Base-by-base conservation (phyloP, 2,329 filamentous ascomycete genomes). In the Aspergillus sp. region DNA sequence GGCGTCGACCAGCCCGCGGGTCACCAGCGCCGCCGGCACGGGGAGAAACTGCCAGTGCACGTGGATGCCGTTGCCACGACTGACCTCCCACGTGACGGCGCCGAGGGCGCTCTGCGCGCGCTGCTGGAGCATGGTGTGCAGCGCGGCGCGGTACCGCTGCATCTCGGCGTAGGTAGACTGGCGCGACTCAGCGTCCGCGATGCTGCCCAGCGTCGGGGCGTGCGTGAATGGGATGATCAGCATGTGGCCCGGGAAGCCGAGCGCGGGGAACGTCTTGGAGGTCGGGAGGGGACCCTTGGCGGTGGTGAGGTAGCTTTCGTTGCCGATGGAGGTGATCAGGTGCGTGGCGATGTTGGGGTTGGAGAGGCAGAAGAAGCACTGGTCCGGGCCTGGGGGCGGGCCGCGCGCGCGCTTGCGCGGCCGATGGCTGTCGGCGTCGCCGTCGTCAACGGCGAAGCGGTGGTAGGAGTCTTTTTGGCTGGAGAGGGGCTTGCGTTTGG, bases 301-400 rank as follows among this genome's bases (percentile, higher is more conserved):
- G 20, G 88, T 94, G 23, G 94, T 96, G 50, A 97, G 75, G 70
- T 97, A 97, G 49, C 86, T 82, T 55, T 96, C 88, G 16, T 91
- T 86, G 49, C 89, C 94, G 58, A 99, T 93, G 21, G 88, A 91
- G 59, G 88, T 88, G 64, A 97, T 88, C 72, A 99, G 88, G 73
- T 99, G 93, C 1, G 87, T 88, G 48, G 89, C 88, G 42, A 94
- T 78, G 55, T 88, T 88, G 5, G 88, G 85, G 70, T 96, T 97
- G 5, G 90, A 92, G 10, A 99, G 81, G 68, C 94, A 99, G 77
- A 99, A 97, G 78, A 94, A 99, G 75, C 94, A 99, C 64, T 88
- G 82, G 48, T 87, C 86, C 2, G 90, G 91, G 0, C 86, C 85
- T 11, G 86, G 71, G 1, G 68, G 70, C 20, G 70, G 85, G 5